phyloP scores from a whole-genome alignment of 768 basidiomycete genomes.

The Amanita thiersii region DNA sequence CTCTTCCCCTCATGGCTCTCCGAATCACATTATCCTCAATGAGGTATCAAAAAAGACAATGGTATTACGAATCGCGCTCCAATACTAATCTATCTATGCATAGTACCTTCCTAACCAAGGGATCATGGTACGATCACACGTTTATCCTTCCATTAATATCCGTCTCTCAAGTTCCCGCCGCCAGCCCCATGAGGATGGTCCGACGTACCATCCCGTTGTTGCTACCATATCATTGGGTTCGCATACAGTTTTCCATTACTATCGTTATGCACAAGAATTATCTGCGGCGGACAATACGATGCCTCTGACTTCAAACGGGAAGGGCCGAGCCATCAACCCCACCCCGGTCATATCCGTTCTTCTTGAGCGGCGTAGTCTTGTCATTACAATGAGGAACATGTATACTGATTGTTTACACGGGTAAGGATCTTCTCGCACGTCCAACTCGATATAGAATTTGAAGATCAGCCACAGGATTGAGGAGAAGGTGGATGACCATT shows the following conservation, averaged over 20 bases:
- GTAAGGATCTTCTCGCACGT: conserved; percentile 21
- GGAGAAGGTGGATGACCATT: conserved; percentile 41
- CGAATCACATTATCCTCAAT: conserved; percentile 89
- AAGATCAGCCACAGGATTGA: conserved; percentile 41
- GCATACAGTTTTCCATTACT: conserved; percentile 79
- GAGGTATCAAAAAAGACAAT: conserved; percentile 37
- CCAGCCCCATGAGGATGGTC: conserved; percentile 91
- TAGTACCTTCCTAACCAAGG: conserved; percentile 87
- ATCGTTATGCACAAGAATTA: conserved; percentile 40
- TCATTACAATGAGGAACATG: conserved; percentile 63
- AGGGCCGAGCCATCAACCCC: conserved; percentile 52
- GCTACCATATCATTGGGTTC: conserved; percentile 87
- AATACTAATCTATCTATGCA: conserved; percentile 7
- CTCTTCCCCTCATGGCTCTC: conserved; percentile 52
- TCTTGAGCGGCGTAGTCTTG: conserved; percentile 78
- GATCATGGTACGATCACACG: conserved; percentile 61
- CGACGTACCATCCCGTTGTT: conserved; percentile 80
- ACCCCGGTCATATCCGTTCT: conserved; percentile 64
- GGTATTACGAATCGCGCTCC: conserved; percentile 5
- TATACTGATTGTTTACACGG: conserved; percentile 77
- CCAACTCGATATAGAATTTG: conserved; percentile 2
- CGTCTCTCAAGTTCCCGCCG: conserved; percentile 8
- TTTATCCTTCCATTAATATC: background rate
- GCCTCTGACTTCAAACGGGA: conserved; percentile 15
- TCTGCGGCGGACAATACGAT: conserved; percentile 11